Evolutionary conservation across 225 moss, liverwort and hornwort genomes (phyloP).

Genomic region (Bryoerythrophyllum caledonicum): DNA sequence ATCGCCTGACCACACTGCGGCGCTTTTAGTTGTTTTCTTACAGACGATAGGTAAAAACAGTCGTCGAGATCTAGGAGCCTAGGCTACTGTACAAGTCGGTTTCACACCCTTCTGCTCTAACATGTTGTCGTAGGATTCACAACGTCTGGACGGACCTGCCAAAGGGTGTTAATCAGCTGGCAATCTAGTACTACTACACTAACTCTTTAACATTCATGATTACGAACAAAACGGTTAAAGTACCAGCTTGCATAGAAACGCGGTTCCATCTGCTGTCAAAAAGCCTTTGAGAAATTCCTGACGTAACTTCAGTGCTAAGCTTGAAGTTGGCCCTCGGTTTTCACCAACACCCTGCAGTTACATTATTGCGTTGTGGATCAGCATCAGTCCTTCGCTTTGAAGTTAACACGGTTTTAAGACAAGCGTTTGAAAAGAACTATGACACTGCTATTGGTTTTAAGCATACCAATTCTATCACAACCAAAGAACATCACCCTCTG

Average conservation of each 20-base stretch:
- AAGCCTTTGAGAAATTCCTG: conserved; percentile 12
- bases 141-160: background rate
- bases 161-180: conserved; percentile 15
- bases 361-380: background rate
- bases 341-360: conserved; percentile 25
- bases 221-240: conserved; percentile 21
- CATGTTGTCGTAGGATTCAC: background rate
- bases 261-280: conserved; percentile 15
- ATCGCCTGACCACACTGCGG: conserved; percentile 13
- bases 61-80: background rate
- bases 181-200: background rate
- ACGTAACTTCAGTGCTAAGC: conserved; percentile 15
- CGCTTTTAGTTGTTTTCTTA: conserved; percentile 29
- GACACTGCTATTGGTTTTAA: background rate
- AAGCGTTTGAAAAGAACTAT: background rate
- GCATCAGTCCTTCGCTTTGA: background rate
- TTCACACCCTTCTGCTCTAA: background rate
- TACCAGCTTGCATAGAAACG: conserved; percentile 6
- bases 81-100: background rate
- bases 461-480: background rate
- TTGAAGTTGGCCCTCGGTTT: conserved; percentile 8
- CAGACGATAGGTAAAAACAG: conserved; percentile 18
- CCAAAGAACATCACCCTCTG: background rate
- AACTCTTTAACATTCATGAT: conserved; percentile 16
- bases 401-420: background rate